Evolutionary conservation across 176 grass and related monocot genomes (phyloP).

Genomic region (Tuctoria greenei): DNA sequence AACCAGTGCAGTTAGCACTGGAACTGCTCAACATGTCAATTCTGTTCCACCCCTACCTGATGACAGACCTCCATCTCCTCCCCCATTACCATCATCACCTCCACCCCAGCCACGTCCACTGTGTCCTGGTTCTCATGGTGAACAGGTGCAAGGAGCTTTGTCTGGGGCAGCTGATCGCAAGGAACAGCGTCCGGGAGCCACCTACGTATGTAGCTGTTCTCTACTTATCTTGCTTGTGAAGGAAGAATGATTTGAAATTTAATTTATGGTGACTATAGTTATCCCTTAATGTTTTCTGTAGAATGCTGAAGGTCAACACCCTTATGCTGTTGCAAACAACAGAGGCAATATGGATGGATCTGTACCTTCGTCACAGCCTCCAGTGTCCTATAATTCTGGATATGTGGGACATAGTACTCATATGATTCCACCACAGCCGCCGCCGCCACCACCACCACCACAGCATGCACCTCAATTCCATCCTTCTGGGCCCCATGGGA

Average conservation of each 20-base stretch:
- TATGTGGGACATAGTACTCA: slow-evolving; percentile 55
- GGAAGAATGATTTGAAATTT: slow-evolving; percentile 22
- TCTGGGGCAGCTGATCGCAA: slow-evolving; percentile 40
- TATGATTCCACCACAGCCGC: slow-evolving; percentile 49
- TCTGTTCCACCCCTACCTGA: slow-evolving; percentile 76
- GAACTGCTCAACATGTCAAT: slow-evolving; percentile 24
- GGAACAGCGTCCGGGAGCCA: slow-evolving; percentile 24
- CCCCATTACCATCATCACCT: slow-evolving; percentile 89
- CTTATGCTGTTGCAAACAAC: slow-evolving; percentile 41
- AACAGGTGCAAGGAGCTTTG: slow-evolving; percentile 38
- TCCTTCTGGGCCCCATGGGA: slow-evolving; percentile 45
- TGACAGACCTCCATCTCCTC: slow-evolving; percentile 79
- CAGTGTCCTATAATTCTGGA: slow-evolving; percentile 53
- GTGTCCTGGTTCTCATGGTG: slow-evolving; percentile 32
- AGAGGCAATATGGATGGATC: slow-evolving; percentile 46
- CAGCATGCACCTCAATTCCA: slow-evolving; percentile 30
- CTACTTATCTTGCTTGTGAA: slow-evolving; percentile 7
- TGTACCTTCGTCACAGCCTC: slow-evolving; percentile 41
- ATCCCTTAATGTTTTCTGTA: slow-evolving; percentile 44
- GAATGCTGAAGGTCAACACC: slow-evolving; percentile 68
- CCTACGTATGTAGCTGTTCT: slow-evolving; percentile 43
- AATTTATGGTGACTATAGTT: slow-evolving; percentile 11
- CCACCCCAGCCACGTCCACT: slow-evolving; percentile 48
- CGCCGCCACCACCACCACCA: slow-evolving; percentile 30
- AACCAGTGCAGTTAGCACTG: slow-evolving; percentile 24